Conservation (phyloP, 257 asterid species). For the Solanum bulbocastanum region DNA sequence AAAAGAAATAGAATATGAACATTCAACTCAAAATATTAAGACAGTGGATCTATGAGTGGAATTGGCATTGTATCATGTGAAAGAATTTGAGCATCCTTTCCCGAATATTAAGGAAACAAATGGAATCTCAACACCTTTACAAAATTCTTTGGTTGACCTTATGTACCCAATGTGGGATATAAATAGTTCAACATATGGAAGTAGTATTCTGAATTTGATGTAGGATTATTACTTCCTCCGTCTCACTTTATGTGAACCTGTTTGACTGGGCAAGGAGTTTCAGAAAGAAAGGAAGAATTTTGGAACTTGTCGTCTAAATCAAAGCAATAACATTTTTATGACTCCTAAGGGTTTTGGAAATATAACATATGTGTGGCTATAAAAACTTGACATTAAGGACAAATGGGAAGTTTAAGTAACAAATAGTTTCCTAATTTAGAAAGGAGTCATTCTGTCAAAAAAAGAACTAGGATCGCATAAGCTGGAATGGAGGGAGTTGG, state of each 20-base stretch:
- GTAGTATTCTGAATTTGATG: not conserved
- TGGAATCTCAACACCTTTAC: not conserved
- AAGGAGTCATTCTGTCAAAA: not conserved
- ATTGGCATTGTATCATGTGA: not conserved
- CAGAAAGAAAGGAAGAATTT: not conserved
- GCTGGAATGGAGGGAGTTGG: not conserved
- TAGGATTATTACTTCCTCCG: not conserved
- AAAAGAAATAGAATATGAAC: not conserved
- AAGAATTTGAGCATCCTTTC: not conserved
- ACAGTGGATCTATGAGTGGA: not conserved
- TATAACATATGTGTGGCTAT: not conserved
- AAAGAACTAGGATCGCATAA: not conserved
- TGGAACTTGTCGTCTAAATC: not conserved
- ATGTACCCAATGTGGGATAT: not conserved
- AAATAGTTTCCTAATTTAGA: not conserved
- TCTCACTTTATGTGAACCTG: not conserved
- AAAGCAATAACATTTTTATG: not conserved
- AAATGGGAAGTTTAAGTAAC: not conserved
- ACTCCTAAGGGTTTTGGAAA: not conserved
- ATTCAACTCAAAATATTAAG: not conserved
- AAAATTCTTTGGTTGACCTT: not conserved
- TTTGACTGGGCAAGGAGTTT: not conserved
- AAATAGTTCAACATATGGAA: not conserved
- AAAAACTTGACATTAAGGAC: not conserved
- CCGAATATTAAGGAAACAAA: not conserved